Percentiles rank a stretch among this genome's conserved stretches.
These are phyloP conservation scores for Globisporangium middletonii DNA, from an alignment of 352 stramenopile genomes.

Conservation along the genomic window DNA sequence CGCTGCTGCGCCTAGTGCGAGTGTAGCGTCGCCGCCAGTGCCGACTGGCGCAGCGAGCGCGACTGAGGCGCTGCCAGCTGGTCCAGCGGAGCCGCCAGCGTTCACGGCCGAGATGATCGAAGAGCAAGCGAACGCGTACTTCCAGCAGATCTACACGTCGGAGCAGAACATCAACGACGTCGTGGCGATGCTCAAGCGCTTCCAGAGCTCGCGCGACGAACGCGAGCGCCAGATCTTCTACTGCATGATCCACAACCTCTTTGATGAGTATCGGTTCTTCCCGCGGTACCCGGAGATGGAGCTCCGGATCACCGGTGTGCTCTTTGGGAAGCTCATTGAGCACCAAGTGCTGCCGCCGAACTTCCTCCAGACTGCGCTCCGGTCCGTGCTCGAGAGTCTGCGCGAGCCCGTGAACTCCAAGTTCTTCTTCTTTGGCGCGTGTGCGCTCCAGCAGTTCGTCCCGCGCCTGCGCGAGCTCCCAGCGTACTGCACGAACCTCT, in stretches of 20 bases:
- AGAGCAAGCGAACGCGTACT: slow-evolving; percentile 97
- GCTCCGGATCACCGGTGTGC: slow-evolving; percentile 96
- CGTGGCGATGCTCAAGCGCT: slow-evolving; percentile 98
- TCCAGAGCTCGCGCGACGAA: slow-evolving; percentile 94
- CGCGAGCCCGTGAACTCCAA: slow-evolving; percentile 95
- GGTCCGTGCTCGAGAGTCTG: slow-evolving; percentile 96
- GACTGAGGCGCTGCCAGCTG: slow-evolving; percentile 5
- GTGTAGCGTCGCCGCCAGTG: background rate
- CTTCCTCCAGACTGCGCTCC: slow-evolving; percentile 96
- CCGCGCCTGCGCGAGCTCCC: slow-evolving; percentile 94
- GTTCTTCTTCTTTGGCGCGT: slow-evolving; percentile 99
- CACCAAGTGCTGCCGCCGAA: slow-evolving; percentile 97
- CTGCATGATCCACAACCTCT: slow-evolving; percentile 99
- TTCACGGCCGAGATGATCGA: slow-evolving; percentile 96
- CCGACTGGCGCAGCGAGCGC: slow-evolving; percentile 1
- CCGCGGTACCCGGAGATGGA: slow-evolving; percentile 99
- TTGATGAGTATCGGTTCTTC: slow-evolving; percentile 99
- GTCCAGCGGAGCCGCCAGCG: slow-evolving; percentile 23
- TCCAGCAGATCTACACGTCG: slow-evolving; percentile 99
- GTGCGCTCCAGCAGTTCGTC: slow-evolving; percentile 98
- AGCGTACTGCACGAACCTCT: slow-evolving; percentile 97
- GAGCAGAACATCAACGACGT: slow-evolving; percentile 98
- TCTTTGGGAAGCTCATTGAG: slow-evolving; percentile 98
- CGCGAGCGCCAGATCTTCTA: slow-evolving; percentile 99
- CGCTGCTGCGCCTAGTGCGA: background rate